Evolutionary conservation across 306 rosid species (phyloP), one percentile per base, ranked within the genome.

Genomic region (Cucurbita pepo): DNA sequence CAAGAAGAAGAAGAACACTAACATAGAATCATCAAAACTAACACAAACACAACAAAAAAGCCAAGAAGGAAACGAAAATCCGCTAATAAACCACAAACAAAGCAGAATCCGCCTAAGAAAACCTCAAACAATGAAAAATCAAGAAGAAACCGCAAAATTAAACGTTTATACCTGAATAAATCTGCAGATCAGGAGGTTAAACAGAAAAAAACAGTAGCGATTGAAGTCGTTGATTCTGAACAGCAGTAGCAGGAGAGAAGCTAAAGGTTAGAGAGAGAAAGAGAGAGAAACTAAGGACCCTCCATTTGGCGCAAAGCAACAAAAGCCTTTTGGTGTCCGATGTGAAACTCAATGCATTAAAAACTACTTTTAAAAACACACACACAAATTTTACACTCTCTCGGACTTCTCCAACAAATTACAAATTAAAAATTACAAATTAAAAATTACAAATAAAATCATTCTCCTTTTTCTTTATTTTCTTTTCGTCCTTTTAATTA

Each of bases 271-370:
- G 77, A 36, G 36, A 43, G 78, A 61, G 69, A 74, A 15, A 72
- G 52, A 57, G 78, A 61, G 62, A n/a, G 72, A 58, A 52, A 48
- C 85, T 79, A 81, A 79, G 95, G 91, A 82, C 83, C 90, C 87
- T 85, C 96, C 88, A 85, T 85, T 82, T 62, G 75, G 83, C 88
- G 85, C 84, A 84, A 84, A 76, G 87, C 69, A 77, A 85, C 83
- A 79, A 76, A 78, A 78, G 88, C 86, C 85, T 70, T 76, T 81
- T 76, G 87, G 67, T 59, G 91, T 81, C 86, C 59, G 80, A 76
- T 84, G 88, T 64, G 91, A 84, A 85, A 76, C 87, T 79, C 86
- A 77, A 77, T 72, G 86, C 82, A 81, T 69, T 85, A 82, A 85
- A 89, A 89, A 81, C 76, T 65, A 75, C 79, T 78, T 78, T 66